Evolutionary conservation across 78 protist species (phyloP).

Genomic region (Capsaspora owczarzaki): DNA sequence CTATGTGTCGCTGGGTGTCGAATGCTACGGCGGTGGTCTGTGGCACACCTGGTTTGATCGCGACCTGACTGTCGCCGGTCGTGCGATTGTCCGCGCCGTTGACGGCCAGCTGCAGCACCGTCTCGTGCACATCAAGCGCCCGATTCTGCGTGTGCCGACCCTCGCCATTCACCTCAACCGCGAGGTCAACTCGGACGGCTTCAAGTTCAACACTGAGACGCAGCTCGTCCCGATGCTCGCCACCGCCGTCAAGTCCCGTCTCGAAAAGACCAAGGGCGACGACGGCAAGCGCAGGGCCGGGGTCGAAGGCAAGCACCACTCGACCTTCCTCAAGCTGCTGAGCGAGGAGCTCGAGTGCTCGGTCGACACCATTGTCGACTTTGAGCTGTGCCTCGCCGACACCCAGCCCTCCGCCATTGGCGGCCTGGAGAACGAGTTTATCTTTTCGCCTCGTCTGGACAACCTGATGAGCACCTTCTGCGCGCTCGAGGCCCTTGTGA

Average conservation of each 20-base stretch:
- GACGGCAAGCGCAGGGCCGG: not conserved
- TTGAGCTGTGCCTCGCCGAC: slow-evolving; percentile 75
- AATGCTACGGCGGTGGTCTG: slow-evolving; percentile 90
- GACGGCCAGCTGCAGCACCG: slow-evolving; percentile 8
- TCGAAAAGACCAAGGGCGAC: not conserved
- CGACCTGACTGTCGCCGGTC: slow-evolving; percentile 82
- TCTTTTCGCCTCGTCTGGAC: slow-evolving; percentile 86
- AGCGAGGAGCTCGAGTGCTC: slow-evolving; percentile 48
- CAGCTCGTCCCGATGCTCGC: slow-evolving; percentile 77
- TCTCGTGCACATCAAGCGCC: slow-evolving; percentile 29
- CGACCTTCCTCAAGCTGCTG: slow-evolving; percentile 38
- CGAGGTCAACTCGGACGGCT: slow-evolving; percentile 46
- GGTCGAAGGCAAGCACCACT: slow-evolving; percentile 31
- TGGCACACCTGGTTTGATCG: slow-evolving; percentile 96
- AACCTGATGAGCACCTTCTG: slow-evolving; percentile 70
- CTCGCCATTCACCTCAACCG: slow-evolving; percentile 87
- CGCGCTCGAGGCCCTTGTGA: slow-evolving; percentile 22
- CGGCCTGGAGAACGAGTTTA: slow-evolving; percentile 73
- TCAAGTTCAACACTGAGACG: slow-evolving; percentile 75
- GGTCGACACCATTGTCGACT: slow-evolving; percentile 50
- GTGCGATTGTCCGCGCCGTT: slow-evolving; percentile 53
- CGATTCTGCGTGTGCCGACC: slow-evolving; percentile 72
- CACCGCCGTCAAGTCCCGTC: not conserved
- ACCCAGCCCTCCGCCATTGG: slow-evolving; percentile 73
- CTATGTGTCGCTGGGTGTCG: slow-evolving; percentile 63